Conservation (phyloP, 2,329 filamentous ascomycete species). For the Talaromyces marneffei region DNA sequence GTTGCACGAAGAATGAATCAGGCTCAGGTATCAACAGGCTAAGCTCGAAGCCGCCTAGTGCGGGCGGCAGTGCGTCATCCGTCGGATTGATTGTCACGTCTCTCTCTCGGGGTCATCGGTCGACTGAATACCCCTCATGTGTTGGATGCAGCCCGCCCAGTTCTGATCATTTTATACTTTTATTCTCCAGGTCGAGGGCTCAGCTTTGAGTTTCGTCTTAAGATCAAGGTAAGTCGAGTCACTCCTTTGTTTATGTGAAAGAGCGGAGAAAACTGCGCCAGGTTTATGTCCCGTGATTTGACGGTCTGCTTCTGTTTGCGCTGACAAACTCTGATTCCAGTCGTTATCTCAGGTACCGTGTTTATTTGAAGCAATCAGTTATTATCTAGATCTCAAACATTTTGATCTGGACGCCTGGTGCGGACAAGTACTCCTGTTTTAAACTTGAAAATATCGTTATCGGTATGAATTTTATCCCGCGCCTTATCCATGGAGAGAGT, state of each 20-base stretch:
- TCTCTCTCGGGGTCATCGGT: neutral
- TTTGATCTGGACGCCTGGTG: neutral
- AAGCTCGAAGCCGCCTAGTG: neutral
- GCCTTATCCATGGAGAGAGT: neutral
- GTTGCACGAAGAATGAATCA: neutral
- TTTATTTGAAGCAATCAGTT: neutral
- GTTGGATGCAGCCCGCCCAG: conserved; percentile 22
- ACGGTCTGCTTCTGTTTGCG: neutral
- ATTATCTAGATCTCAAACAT: neutral
- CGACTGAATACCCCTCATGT: neutral
- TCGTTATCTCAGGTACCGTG: neutral
- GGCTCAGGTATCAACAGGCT: neutral
- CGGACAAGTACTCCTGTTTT: neutral
- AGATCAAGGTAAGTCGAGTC: neutral
- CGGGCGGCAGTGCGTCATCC: conserved; percentile 3
- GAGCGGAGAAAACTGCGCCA: conserved; percentile 17
- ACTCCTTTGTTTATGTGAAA: neutral
- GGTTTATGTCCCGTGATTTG: neutral
- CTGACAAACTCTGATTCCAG: neutral
- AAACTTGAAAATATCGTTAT: neutral
- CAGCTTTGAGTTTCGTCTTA: neutral
- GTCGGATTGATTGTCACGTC: neutral
- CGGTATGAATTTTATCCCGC: neutral
- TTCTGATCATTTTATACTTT: neutral
- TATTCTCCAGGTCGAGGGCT: neutral